Evolutionary conservation across 108 stramenopile species (phyloP), one percentile per base, ranked within the genome.

Genomic region (Cyclostephanos invisitatus): DNA sequence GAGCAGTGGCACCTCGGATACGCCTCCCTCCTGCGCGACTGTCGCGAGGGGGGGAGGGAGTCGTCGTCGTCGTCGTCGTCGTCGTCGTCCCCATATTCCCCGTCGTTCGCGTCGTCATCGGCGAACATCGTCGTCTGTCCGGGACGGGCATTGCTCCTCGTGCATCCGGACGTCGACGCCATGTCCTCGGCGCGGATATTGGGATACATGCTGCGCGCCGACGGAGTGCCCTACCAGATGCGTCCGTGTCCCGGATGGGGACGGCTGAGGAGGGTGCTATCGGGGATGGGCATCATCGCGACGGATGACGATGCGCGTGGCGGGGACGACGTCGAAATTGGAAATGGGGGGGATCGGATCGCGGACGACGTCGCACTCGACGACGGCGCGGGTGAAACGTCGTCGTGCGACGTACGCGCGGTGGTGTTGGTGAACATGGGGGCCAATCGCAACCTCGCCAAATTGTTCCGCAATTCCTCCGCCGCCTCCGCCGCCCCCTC

Each of bases 1-100:
- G 85, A 91, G 11, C 78, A 90, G 69, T 91, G 91, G 91, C 75
- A 89, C 46, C 70, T 89, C 27, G 91, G 89, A 53, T 94, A 94
- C 71, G 78, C 83, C 54, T 85, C 86, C 67, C 88, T 94, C 73
- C 59, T 91, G 40, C 73, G 73, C 58, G 93, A 94, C 62, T 88
- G 85, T 67, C 87, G 86, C 7, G 67, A 56, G 25, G 32, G 24
- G 14, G 62, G 11, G 40, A 0, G 59, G 15, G 15, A 48, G n/a
- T n/a, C 37, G 47, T 55, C 54, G 10, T 2, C 72, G 18, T 15
- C 44, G 46, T 24, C 17, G 28, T 1, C 7, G 21, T 21, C 37
- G 15, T n/a, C n/a, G n/a, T n/a, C n/a, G n/a, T n/a, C n/a, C n/a
- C n/a, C n/a, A n/a, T n/a, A n/a, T n/a, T n/a, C n/a, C n/a, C n/a